Percentiles rank a stretch among this genome's conserved stretches.
phyloP scores from a whole-genome alignment of 495 filamentous ascomycete species.

The Penicillium canescens region DNA sequence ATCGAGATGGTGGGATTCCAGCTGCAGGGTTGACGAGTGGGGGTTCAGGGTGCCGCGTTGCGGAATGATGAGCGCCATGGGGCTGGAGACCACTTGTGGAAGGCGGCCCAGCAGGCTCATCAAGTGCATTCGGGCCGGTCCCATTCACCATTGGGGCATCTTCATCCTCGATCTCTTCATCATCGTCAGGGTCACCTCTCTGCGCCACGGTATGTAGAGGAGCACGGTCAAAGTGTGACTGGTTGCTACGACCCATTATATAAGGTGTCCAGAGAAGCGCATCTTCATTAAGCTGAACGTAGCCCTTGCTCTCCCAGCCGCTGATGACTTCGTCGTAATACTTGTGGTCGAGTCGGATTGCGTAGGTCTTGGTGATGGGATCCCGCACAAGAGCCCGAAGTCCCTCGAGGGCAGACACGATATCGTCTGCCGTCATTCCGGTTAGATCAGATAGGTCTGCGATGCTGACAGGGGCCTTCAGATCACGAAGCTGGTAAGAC shows the following conservation, averaged over 20 bases:
- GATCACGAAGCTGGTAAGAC: conserved; percentile 73
- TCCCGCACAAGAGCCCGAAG: conserved; percentile 86
- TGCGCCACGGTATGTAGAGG: conserved; percentile 87
- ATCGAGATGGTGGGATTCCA: conserved; percentile 73
- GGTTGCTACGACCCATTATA: conserved; percentile 85
- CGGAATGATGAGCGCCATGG: conserved; percentile 32
- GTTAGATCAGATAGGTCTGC: conserved; percentile 84
- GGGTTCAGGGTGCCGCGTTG: conserved; percentile 6
- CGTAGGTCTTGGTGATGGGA: conserved; percentile 83
- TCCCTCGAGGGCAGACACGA: conserved; percentile 88
- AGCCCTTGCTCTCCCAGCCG: conserved; percentile 82
- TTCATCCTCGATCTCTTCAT: conserved; percentile 49
- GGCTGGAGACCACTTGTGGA: conserved; percentile 32
- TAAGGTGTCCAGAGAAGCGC: conserved; percentile 95
- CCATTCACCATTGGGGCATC: conserved; percentile 24
- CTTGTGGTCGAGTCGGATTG: conserved; percentile 77
- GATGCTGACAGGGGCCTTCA: conserved; percentile 69
- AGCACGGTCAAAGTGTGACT: conserved; percentile 80
- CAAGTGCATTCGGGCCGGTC: conserved; percentile 17
- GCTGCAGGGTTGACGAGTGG: conserved; percentile 30
- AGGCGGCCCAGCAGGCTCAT: conserved; percentile 39
- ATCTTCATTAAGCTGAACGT: conserved; percentile 79
- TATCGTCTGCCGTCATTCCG: conserved; percentile 94
- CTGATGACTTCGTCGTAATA: conserved; percentile 83
- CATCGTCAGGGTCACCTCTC: conserved; percentile 66